Percentiles rank a stretch among this genome's conserved stretches.
Evolutionary conservation across 768 basidiomycete genomes (phyloP).

Genomic region (Tylopilus intermedius): DNA sequence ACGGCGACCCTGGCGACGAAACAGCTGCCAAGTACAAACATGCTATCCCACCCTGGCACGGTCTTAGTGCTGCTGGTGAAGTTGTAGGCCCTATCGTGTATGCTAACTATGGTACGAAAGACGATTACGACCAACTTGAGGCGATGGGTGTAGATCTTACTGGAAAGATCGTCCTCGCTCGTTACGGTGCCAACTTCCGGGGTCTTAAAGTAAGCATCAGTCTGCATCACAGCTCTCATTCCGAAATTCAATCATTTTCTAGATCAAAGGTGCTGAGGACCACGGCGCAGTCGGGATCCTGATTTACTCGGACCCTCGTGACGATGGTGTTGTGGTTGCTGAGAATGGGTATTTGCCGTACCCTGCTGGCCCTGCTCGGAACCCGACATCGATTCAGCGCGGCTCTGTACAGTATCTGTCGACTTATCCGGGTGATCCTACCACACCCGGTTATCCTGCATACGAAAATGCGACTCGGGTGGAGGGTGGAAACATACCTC

Average conservation of each 20-base stretch:
- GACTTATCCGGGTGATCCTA: slow-evolving; percentile 68
- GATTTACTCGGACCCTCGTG: slow-evolving; percentile 82
- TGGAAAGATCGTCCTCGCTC: slow-evolving; percentile 71
- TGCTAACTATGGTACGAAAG: slow-evolving; percentile 74
- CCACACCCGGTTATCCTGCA: slow-evolving; percentile 83
- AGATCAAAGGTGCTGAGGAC: slow-evolving; percentile 83
- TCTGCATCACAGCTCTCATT: slow-evolving; percentile 1
- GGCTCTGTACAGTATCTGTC: slow-evolving; percentile 75
- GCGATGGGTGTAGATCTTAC: slow-evolving; percentile 63
- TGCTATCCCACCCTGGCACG: slow-evolving; percentile 81
- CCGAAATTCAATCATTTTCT: slow-evolving; percentile 7
- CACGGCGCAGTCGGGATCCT: slow-evolving; percentile 72
- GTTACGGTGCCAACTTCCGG: slow-evolving; percentile 75
- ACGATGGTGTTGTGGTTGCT: slow-evolving; percentile 74
- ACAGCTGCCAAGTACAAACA: slow-evolving; percentile 65
- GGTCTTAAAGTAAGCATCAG: slow-evolving; percentile 65
- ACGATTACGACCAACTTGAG: slow-evolving; percentile 62
- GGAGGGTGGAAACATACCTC: slow-evolving; percentile 57
- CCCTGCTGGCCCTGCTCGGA: slow-evolving; percentile 82
- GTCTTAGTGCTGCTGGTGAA: slow-evolving; percentile 71
- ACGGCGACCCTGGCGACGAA: slow-evolving; percentile 64
- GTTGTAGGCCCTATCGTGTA: slow-evolving; percentile 69
- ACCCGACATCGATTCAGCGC: slow-evolving; percentile 76
- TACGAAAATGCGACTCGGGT: slow-evolving; percentile 74
- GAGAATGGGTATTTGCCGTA: slow-evolving; percentile 69